Evolutionary conservation across 352 stramenopile genomes (phyloP), one percentile per base, ranked within the genome.

Genomic region (Pythium chondricola): DNA sequence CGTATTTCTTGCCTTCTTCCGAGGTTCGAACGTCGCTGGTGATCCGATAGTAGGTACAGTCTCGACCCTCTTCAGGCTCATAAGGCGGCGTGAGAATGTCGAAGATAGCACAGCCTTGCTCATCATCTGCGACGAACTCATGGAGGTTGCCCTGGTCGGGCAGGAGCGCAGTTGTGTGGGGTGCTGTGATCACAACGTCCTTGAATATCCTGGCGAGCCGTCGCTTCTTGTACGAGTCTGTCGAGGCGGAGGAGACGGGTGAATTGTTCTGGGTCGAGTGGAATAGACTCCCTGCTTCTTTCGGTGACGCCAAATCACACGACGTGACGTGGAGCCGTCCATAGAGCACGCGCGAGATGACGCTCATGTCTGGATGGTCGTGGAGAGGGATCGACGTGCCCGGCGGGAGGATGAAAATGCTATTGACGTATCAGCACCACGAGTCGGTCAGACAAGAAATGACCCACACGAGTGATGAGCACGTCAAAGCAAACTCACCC

Each of bases 51-150:
- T 90, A 90, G 9, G 75, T 84, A 51, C 78, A 90, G 56, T 90
- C 75, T 2, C 78, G 71, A 17, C 69, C 78, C 20, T 70, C 67
- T 11, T 73, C 67, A 6, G 69, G 53, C 40, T 90, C 74, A 55
- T 93, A 93, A 4, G 82, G 82, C n/a, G 82, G 82, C 18, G 79
- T 89, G 42, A 90, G 75, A 46, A 93, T 88, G 68, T 93, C 82
- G 33, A 93, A 79, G 48, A 93, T 85, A 4, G 82, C 82, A 42
- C 82, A 93, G 21, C 82, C 82, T 37, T 81, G 65, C n/a, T 74
- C 66, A 21, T 65, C 63, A 8, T 72, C 79, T n/a, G 74, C 78
- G 16, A 87, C 60, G 24, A 93, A 76, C 49, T 93, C 67, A 48
- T 93, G 82, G 41, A 93, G 49, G 57, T 93, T 93, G 43, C 77